These are phyloP conservation scores for Boletus pseudo-olivaceus DNA, from an alignment of 768 basidiomycete species.

Conservation along the genomic window DNA sequence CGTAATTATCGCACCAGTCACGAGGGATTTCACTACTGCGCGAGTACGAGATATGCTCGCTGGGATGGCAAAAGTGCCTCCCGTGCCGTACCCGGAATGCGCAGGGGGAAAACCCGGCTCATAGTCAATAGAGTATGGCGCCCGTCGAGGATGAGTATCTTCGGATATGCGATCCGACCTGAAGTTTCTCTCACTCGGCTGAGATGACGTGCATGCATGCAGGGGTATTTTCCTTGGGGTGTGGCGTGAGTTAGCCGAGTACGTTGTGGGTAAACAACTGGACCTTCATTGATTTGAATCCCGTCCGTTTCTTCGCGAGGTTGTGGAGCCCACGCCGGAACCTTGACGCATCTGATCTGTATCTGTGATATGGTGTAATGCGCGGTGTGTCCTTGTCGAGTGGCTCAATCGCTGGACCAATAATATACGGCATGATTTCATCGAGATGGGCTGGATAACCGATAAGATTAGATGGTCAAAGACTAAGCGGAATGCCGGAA, in stretches of 20 bases:
- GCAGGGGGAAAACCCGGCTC: slow-evolving; percentile 1
- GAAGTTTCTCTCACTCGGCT: slow-evolving; percentile 13
- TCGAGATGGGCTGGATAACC: slow-evolving; percentile 10
- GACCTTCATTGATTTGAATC: slow-evolving; percentile 13
- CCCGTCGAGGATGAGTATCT: neutral
- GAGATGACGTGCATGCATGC: slow-evolving; percentile 17
- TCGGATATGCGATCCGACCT: slow-evolving; percentile 22
- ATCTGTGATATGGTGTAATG: slow-evolving; percentile 16
- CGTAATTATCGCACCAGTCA: slow-evolving; percentile 43
- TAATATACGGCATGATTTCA: slow-evolving; percentile 13
- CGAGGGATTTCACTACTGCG: slow-evolving; percentile 42
- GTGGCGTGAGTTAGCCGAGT: slow-evolving; percentile 27
- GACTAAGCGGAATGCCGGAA: slow-evolving; percentile 9
- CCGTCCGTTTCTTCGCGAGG: slow-evolving; percentile 21
- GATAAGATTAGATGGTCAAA: slow-evolving; percentile 32
- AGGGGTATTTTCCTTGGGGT: slow-evolving; percentile 13
- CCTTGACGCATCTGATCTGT: slow-evolving; percentile 26
- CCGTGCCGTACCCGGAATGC: slow-evolving; percentile 22
- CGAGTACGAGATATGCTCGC: slow-evolving; percentile 24
- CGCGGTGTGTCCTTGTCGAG: slow-evolving; percentile 2
- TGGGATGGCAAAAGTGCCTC: slow-evolving; percentile 15
- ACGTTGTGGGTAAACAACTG: slow-evolving; percentile 23
- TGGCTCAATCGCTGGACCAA: slow-evolving; percentile 2
- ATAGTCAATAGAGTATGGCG: neutral
- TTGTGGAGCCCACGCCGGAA: slow-evolving; percentile 28